Evolutionary conservation across 2,329 filamentous ascomycete species (phyloP), one percentile per base, ranked within the genome.

Genomic region (Achaetomium macrosporum): DNA sequence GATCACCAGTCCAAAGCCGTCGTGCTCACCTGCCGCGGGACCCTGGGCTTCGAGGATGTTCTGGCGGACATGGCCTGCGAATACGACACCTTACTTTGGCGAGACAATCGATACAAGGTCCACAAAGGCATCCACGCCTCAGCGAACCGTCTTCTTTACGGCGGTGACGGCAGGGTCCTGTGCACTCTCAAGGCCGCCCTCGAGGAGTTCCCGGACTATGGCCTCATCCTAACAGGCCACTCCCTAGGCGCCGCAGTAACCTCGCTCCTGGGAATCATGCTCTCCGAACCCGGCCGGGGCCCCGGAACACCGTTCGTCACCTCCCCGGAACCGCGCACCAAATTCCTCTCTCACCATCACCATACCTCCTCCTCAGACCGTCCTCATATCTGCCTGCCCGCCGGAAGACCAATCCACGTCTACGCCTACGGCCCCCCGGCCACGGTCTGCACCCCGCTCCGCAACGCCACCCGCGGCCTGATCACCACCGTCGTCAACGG

Each of bases 401-500:
- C 83, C 0, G 82, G 83, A 15, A 78, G 87, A 0, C 83, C 85
- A 3, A 85, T 90, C 17, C 87, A 91, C 61, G 87, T 90, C 12
- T 91, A 88, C 64, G 84, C 87, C 7, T 91, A 90, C 64, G 87
- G 87, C 0, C 83, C 87, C 1, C 86, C 87, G 0, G 81, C 85
- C 0, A 85, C 84, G 13, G 82, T 90, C 77, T 88, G 85, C 0
- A 76, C 84, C 0, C 79, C 83, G 2, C 75, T 91, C 8, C 81
- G 86, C 40, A 79, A 79, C 54, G 83, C 84, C 11, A 90, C 87
- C 0, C 77, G 84, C 13, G 87, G 85, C 1, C 75, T 91, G 8
- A 85, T 91, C 55, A 91, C 87, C 2, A 89, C 82, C 9, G 76
- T 87, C 5, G 79, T 90, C 11, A 84, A 90, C 61, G 84, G 84